Evolutionary conservation across 2,329 filamentous ascomycete genomes (phyloP).

Genomic region (Botrytis fragariae): DNA sequence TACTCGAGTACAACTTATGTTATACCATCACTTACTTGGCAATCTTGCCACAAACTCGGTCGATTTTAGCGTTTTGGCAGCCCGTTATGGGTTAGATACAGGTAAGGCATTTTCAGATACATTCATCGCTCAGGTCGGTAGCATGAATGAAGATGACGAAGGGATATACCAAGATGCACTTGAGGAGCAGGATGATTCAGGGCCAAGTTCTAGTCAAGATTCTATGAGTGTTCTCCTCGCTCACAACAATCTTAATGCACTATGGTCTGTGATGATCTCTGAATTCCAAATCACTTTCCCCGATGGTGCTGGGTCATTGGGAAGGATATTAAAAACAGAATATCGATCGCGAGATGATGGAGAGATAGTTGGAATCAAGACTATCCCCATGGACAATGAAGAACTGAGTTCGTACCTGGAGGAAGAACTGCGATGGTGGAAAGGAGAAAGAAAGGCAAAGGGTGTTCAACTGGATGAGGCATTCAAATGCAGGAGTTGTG

Average conservation of each 20-base stretch:
- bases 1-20: slow-evolving; percentile 80
- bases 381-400: slow-evolving; percentile 64
- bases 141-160: slow-evolving; percentile 61
- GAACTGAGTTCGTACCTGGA: slow-evolving; percentile 64
- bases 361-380: slow-evolving; percentile 54
- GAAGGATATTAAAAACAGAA: slow-evolving; percentile 55
- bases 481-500: slow-evolving; percentile 82
- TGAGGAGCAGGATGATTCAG: slow-evolving; percentile 33
- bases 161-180: slow-evolving; percentile 49
- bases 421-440: slow-evolving; percentile 83
- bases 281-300: slow-evolving; percentile 50
- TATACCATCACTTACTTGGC: slow-evolving; percentile 84
- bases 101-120: slow-evolving; percentile 69
- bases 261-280: slow-evolving; percentile 63
- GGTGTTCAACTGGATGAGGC: slow-evolving; percentile 83
- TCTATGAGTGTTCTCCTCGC: slow-evolving; percentile 46
- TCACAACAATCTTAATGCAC: slow-evolving; percentile 56
- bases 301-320: slow-evolving; percentile 54
- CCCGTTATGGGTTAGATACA: slow-evolving; percentile 67
- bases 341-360: slow-evolving; percentile 50
- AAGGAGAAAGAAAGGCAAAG: slow-evolving; percentile 65
- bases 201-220: slow-evolving; percentile 32
- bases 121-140: slow-evolving; percentile 73
- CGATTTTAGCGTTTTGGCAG: slow-evolving; percentile 65
- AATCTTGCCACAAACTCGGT: slow-evolving; percentile 69